phyloP scores from a whole-genome alignment of 495 filamentous ascomycete species.

The Neurospora sp. region DNA sequence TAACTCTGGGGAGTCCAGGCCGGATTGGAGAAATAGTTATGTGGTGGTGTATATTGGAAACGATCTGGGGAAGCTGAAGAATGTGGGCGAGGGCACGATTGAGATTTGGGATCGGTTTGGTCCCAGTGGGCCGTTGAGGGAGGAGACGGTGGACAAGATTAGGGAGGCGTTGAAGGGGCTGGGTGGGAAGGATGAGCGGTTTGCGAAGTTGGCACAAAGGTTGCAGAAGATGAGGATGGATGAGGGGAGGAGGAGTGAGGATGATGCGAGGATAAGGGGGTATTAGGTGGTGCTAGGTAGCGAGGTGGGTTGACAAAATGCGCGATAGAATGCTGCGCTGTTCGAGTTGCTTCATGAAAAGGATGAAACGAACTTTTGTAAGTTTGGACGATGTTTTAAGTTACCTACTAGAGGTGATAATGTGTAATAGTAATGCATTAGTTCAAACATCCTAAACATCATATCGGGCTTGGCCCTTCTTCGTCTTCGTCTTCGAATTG shows the following conservation, averaged over 20 bases:
- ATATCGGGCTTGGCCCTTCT: background rate
- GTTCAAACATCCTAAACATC: background rate
- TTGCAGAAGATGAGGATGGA: background rate
- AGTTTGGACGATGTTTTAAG: background rate
- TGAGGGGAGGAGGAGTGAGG: background rate
- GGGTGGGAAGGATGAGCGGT: background rate
- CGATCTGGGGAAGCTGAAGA: background rate
- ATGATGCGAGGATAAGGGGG: background rate
- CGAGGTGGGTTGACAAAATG: background rate
- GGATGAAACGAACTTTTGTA: background rate
- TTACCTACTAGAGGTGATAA: background rate
- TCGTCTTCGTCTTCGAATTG: background rate
- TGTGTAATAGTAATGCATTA: background rate
- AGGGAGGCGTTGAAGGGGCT: background rate
- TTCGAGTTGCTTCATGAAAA: background rate
- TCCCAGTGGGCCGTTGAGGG: background rate
- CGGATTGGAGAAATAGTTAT: conserved; percentile 11
- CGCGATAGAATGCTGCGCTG: background rate
- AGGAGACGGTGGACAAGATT: conserved; percentile 6
- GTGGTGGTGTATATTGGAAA: conserved; percentile 4
- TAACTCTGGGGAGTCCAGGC: conserved; percentile 1
- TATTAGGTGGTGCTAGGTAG: background rate
- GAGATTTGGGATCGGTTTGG: conserved; percentile 8
- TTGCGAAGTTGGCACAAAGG: background rate
- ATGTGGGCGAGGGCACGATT: background rate